Percentiles rank a stretch among this genome's conserved stretches.
These are phyloP conservation scores for Fraxinus anomala DNA, from an alignment of 257 asterid species.

Conservation along the genomic window DNA sequence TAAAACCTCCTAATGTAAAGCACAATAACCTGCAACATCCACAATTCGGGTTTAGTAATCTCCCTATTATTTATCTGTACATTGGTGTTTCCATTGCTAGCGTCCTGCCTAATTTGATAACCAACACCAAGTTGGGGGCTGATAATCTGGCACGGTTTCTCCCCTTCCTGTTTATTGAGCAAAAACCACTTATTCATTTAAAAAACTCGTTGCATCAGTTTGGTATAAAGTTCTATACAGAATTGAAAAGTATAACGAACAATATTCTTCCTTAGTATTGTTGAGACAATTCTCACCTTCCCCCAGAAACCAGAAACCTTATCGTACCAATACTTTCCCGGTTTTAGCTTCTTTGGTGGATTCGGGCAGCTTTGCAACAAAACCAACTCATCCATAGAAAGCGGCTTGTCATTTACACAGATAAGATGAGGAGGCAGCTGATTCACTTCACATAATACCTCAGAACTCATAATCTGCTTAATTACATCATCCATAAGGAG, in stretches of 20 bases:
- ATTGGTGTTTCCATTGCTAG: constrained; percentile 79
- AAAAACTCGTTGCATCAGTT: not conserved
- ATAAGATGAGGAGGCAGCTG: constrained; percentile 68
- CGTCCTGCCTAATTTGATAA: constrained; percentile 43
- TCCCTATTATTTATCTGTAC: constrained; percentile 68
- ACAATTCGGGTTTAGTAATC: constrained; percentile 69
- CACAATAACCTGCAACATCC: constrained; percentile 62
- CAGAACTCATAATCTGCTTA: constrained; percentile 56
- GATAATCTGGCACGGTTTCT: constrained; percentile 79
- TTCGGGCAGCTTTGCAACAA: constrained; percentile 59
- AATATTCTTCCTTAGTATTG: not conserved
- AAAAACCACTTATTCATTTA: constrained; percentile 17
- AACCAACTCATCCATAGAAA: constrained; percentile 60
- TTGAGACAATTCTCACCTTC: constrained; percentile 52
- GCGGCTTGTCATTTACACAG: constrained; percentile 54
- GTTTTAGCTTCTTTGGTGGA: constrained; percentile 87
- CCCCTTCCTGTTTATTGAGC: constrained; percentile 70
- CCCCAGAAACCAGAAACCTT: constrained; percentile 94
- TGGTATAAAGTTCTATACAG: not conserved
- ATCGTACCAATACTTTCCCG: constrained; percentile 95
- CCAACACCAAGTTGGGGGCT: constrained; percentile 64
- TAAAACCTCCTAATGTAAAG: not conserved
- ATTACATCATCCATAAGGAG: constrained; percentile 45
- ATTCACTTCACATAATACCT: constrained; percentile 60
- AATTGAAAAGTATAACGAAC: not conserved